Percentiles rank a stretch among this genome's conserved stretches.
These are phyloP conservation scores for Zalerion maritima DNA, from an alignment of 495 filamentous ascomycete genomes.

Conservation along the genomic window DNA sequence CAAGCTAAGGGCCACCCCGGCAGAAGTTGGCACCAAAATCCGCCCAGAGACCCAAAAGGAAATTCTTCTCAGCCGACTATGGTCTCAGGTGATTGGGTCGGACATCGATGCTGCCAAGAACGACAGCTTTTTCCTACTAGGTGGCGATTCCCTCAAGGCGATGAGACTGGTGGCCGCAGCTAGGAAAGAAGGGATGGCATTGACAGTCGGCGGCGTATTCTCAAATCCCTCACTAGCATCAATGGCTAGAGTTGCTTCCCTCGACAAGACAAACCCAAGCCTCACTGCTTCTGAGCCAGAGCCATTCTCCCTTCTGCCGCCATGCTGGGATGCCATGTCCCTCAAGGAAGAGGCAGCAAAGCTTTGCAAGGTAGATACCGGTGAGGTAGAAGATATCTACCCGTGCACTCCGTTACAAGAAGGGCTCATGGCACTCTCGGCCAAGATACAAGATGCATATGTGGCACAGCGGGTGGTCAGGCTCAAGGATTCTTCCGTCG, in stretches of 20 bases:
- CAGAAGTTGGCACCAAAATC: slow-evolving; percentile 9
- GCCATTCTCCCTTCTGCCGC: slow-evolving; percentile 18
- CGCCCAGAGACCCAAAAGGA: slow-evolving; percentile 17
- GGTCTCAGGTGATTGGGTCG: slow-evolving; percentile 17
- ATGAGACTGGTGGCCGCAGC: slow-evolving; percentile 38
- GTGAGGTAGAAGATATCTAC: slow-evolving; percentile 44
- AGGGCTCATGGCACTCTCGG: slow-evolving; percentile 48
- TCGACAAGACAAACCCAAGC: slow-evolving; percentile 3
- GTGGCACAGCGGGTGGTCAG: slow-evolving; percentile 35
- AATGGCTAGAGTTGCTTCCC: slow-evolving; percentile 17
- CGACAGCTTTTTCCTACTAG: slow-evolving; percentile 38
- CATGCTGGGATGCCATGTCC: slow-evolving; percentile 14
- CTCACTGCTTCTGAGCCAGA: slow-evolving; percentile 1
- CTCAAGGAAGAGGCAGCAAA: slow-evolving; percentile 12
- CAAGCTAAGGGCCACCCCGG: slow-evolving; percentile 6
- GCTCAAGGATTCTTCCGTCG: slow-evolving; percentile 14
- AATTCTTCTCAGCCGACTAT: slow-evolving; percentile 13
- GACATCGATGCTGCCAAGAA: slow-evolving; percentile 13
- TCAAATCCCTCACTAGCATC: slow-evolving; percentile 20
- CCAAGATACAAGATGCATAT: slow-evolving; percentile 41
- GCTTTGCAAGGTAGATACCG: slow-evolving; percentile 14
- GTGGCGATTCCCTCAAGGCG: slow-evolving; percentile 38
- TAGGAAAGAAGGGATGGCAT: slow-evolving; percentile 14
- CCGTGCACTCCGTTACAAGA: slow-evolving; percentile 61
- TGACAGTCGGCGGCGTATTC: slow-evolving; percentile 34